A percentile compares a stretch with the other conserved stretches of the same genome.
phyloP scores from a whole-genome alignment of 805 yeast species.

The Yarrowia divulgata region DNA sequence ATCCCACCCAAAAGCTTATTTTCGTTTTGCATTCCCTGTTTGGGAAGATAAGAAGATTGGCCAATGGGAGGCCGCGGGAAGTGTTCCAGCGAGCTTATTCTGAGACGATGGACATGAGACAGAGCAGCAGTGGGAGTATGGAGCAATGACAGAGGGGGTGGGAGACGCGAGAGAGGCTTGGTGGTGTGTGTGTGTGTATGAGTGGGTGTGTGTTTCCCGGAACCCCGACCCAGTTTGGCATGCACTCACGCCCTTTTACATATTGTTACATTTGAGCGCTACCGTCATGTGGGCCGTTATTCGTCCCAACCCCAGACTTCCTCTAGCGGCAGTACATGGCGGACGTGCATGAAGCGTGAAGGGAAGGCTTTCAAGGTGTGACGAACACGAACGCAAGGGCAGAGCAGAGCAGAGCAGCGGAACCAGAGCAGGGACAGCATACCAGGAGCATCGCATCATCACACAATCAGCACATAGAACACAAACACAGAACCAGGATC shows the following conservation, averaged over 20 bases:
- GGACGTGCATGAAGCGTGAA: background rate
- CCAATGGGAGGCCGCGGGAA: conserved; percentile 23
- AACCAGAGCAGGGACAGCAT: background rate
- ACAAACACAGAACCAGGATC: background rate
- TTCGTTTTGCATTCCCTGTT: conserved; percentile 31
- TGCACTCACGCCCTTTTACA: conserved; percentile 22
- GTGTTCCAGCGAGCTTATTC: background rate
- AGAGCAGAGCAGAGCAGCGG: no score
- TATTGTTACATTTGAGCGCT: conserved; percentile 23
- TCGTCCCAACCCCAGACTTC: conserved; percentile 31
- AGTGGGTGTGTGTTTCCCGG: background rate
- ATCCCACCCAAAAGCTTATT: conserved; percentile 6
- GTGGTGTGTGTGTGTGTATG: no score
- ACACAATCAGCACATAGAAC: no score
- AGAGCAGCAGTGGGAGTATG: background rate
- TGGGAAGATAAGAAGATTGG: conserved; percentile 26
- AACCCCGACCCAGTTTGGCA: no score
- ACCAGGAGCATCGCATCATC: background rate
- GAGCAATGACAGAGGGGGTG: background rate
- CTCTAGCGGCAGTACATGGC: conserved; percentile 37
- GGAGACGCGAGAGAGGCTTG: background rate
- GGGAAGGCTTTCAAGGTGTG: no score
- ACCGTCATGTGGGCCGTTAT: conserved; percentile 1
- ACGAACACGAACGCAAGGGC: no score
- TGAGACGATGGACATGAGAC: conserved; percentile 21